phyloP scores from a whole-genome alignment of 208 protist genomes.

The Leishmania arabica region DNA sequence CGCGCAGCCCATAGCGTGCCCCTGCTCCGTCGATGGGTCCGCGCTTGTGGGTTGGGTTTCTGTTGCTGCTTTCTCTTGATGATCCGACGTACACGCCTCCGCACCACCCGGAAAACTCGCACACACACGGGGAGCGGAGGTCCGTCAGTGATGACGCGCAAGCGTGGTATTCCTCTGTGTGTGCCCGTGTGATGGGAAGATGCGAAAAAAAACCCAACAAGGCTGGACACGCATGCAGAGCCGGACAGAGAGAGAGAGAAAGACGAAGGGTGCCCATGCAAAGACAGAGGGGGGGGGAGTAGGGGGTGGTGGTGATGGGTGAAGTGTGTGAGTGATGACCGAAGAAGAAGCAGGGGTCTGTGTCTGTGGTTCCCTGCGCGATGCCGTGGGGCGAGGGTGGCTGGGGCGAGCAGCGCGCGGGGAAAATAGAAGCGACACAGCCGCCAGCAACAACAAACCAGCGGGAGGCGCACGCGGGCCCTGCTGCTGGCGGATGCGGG shows the following conservation, averaged over 20 bases:
- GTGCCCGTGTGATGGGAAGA: not conserved
- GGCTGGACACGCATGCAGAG: too few relatives aligned
- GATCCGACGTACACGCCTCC: not conserved
- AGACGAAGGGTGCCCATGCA: not conserved
- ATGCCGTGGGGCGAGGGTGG: not conserved
- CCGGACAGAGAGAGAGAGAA: not conserved
- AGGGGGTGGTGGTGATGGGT: not conserved
- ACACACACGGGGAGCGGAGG: not conserved
- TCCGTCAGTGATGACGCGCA: too few relatives aligned
- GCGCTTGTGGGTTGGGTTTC: not conserved
- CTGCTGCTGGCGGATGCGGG: too few relatives aligned
- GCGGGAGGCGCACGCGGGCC: not conserved
- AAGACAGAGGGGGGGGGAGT: not conserved
- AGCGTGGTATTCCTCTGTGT: not conserved
- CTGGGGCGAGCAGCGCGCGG: constrained; percentile 12
- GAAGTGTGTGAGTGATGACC: constrained; percentile 9
- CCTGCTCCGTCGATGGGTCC: not conserved
- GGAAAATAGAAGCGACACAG: not conserved
- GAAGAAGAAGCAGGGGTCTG: not conserved
- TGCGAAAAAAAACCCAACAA: not conserved
- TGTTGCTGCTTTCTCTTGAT: not conserved
- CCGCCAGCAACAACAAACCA: not conserved
- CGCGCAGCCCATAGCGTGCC: constrained; percentile 29
- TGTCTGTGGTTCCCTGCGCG: not conserved
- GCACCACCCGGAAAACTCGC: too few relatives aligned